Evolutionary conservation across 768 basidiomycete genomes (phyloP).

Genomic region (Mycena rebaudengoi): DNA sequence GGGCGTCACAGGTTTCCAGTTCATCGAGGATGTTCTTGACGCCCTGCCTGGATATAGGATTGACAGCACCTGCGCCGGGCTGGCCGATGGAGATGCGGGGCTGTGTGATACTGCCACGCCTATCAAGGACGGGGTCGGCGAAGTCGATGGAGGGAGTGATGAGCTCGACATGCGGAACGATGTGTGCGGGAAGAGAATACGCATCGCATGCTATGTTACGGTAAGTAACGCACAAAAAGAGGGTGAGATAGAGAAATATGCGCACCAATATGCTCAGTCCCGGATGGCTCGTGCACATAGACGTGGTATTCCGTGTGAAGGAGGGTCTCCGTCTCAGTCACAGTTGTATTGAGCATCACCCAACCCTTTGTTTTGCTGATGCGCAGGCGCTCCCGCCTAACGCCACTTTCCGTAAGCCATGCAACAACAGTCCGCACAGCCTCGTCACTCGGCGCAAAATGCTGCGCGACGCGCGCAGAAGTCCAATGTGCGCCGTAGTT

Average conservation of each 20-base stretch:
- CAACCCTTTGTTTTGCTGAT: constrained; percentile 49
- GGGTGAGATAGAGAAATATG: constrained; percentile 24
- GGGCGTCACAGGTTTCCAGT: constrained; percentile 39
- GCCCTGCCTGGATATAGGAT: constrained; percentile 34
- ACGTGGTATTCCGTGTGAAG: constrained; percentile 52
- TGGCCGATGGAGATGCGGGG: constrained; percentile 24
- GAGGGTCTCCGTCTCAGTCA: constrained; percentile 49
- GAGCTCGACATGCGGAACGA: constrained; percentile 49
- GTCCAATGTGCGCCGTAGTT: constrained; percentile 60
- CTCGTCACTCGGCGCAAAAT: constrained; percentile 53
- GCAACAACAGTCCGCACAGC: constrained; percentile 48
- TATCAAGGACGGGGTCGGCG: constrained; percentile 37
- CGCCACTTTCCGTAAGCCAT: constrained; percentile 54
- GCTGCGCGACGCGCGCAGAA: constrained; percentile 48
- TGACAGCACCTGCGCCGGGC: constrained; percentile 33
- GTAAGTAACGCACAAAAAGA: not conserved
- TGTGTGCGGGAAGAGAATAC: constrained; percentile 44
- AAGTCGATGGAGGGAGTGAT: constrained; percentile 48
- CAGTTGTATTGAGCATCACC: constrained; percentile 48
- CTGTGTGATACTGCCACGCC: constrained; percentile 25
- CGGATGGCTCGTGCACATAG: constrained; percentile 43
- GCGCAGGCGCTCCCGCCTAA: constrained; percentile 44
- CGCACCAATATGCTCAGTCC: constrained; percentile 49
- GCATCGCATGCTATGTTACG: constrained; percentile 38
- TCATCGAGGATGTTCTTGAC: constrained; percentile 29